phyloP scores from a whole-genome alignment of 768 basidiomycete genomes.

The Terana coerulea region DNA sequence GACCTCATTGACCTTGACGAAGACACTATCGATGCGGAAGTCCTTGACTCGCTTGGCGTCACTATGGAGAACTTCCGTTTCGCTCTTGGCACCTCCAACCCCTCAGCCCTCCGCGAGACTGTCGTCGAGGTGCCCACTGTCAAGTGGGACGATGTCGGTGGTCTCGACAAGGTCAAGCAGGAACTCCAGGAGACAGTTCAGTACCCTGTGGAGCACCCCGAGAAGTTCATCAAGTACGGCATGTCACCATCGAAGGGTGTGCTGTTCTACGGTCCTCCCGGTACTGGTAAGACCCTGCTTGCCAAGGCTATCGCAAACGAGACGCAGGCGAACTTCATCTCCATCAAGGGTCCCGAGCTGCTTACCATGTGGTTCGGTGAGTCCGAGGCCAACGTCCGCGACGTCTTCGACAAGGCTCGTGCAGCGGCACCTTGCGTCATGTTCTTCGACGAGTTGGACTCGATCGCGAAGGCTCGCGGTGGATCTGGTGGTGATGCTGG shows the following conservation, averaged over 20 bases:
- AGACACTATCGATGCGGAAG: conserved; percentile 99
- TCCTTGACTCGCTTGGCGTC: conserved; percentile 96
- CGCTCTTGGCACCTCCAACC: conserved; percentile 95
- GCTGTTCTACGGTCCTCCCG: conserved; percentile 98
- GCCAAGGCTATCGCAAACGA: conserved; percentile 99
- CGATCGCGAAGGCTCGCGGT: conserved; percentile 97
- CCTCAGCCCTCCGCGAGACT: conserved; percentile 97
- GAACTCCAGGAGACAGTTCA: conserved; percentile 99
- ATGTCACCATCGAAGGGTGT: conserved; percentile 99
- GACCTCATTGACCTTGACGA: conserved; percentile 93
- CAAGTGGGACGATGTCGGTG: conserved; percentile 99
- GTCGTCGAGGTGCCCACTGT: conserved; percentile 99
- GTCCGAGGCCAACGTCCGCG: conserved; percentile 99
- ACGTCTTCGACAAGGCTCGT: conserved; percentile 99
- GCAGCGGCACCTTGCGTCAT: conserved; percentile 99
- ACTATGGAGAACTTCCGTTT: conserved; percentile 99
- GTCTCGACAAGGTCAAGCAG: conserved; percentile 98
- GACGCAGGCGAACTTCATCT: conserved; percentile 99
- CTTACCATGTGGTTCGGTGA: conserved; percentile 99
- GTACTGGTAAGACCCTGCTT: conserved; percentile 98
- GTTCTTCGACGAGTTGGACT: conserved; percentile 99
- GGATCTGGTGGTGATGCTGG: conserved; percentile 83
- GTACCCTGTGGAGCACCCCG: conserved; percentile 99
- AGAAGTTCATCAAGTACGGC: conserved; percentile 99
- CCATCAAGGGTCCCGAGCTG: conserved; percentile 98